A percentile compares a stretch with the other conserved stretches of the same genome.
Evolutionary conservation across 2,329 filamentous ascomycete genomes (phyloP).

Genomic region (Phyllosticta citribraziliensis): DNA sequence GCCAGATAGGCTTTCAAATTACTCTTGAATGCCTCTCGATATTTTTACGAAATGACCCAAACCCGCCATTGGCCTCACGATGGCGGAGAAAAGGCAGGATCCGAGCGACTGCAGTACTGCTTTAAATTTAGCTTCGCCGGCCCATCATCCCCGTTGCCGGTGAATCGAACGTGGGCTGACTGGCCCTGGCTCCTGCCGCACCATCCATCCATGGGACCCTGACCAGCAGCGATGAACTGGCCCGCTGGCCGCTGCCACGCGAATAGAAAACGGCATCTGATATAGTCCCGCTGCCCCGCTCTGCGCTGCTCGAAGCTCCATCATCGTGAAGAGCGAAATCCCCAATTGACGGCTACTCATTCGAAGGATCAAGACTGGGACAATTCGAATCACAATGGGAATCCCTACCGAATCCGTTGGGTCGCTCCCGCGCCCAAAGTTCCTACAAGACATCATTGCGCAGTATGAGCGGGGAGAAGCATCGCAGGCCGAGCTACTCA

Average conservation of each 20-base stretch:
- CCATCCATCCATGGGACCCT: not conserved
- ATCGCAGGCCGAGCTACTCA: slow-evolving; percentile 16
- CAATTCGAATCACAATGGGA: slow-evolving; percentile 6
- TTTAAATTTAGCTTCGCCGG: not conserved
- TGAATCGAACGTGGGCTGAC: not conserved
- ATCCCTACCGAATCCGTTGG: slow-evolving; percentile 13
- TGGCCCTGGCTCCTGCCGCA: not conserved
- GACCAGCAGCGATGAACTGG: not conserved
- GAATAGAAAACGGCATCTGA: not conserved
- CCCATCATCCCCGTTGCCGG: not conserved
- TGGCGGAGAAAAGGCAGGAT: not conserved
- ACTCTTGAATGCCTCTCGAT: not conserved
- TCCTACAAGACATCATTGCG: slow-evolving; percentile 20
- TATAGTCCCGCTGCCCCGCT: not conserved
- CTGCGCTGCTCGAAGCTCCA: not conserved
- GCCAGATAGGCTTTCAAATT: not conserved
- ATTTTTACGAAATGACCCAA: not conserved
- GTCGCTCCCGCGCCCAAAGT: slow-evolving; percentile 11
- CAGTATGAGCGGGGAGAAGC: slow-evolving; percentile 20
- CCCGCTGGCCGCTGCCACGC: not conserved
- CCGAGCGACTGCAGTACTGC: not conserved
- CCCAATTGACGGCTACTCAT: not conserved
- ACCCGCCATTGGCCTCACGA: not conserved
- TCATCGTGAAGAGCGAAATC: not conserved
- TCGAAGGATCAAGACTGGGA: not conserved